Percentiles rank a stretch among this genome's conserved stretches.
Conservation (phyloP, 257 asterid species). For the Sherardia arvensis region DNA sequence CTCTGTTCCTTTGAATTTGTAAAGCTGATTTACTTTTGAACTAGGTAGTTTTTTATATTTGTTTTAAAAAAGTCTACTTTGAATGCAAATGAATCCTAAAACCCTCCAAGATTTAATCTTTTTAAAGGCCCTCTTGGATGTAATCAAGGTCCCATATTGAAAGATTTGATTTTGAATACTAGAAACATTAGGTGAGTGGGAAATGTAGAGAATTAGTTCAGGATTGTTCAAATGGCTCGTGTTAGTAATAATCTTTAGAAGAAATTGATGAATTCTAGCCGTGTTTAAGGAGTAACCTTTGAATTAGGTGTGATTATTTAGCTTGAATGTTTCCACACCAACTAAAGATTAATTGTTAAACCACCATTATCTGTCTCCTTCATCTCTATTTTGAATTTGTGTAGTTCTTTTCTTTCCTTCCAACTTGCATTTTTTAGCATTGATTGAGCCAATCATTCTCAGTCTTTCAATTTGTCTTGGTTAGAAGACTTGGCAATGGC, state of each 20-base stretch:
- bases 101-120: background rate
- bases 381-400: background rate
- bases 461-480: background rate
- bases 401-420: background rate
- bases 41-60: too few relatives aligned
- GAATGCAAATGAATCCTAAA: background rate
- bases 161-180: background rate
- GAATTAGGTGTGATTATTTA: background rate
- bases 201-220: background rate
- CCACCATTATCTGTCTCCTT: background rate
- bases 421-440: background rate
- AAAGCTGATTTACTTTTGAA: background rate
- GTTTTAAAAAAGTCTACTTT: too few relatives aligned
- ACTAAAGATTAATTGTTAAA: background rate
- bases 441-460: slow-evolving; percentile 2
- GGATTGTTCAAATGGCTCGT: background rate
- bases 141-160: background rate
- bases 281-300: background rate
- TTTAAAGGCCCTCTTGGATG: background rate
- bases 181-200: background rate
- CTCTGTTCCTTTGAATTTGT: background rate
- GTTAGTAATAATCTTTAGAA: background rate
- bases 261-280: background rate
- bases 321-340: slow-evolving; percentile 2
- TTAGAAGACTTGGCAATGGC: background rate